A percentile compares a stretch with the other conserved stretches of the same genome.
Conservation (phyloP, 805 yeast species). For the Candida arabinofermentans region DNA sequence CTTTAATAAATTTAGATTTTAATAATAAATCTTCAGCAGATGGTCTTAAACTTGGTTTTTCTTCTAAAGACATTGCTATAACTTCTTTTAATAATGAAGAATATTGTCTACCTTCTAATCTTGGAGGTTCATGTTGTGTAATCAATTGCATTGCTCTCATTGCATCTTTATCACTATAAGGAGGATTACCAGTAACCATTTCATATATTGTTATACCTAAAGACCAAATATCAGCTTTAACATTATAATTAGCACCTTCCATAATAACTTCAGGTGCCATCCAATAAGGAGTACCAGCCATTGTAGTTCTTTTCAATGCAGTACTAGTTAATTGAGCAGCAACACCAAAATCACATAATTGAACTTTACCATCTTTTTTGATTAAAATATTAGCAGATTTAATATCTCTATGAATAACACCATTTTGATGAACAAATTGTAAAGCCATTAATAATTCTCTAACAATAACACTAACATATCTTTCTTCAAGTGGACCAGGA, state of each 20-base stretch:
- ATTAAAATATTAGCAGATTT: conserved; percentile 95
- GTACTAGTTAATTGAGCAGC: conserved; percentile 87
- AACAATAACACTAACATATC: conserved; percentile 74
- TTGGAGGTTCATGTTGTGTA: conserved; percentile 89
- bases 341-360: conserved; percentile 96
- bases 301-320: conserved; percentile 78
- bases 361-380: conserved; percentile 78
- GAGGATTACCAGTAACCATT: conserved; percentile 96
- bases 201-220: conserved; percentile 92
- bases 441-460: conserved; percentile 80
- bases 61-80: conserved; percentile 89
- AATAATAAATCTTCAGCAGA: conserved; percentile 72
- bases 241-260: conserved; percentile 84
- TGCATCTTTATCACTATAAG: conserved; percentile 93
- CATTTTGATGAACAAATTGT: conserved; percentile 76
- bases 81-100: conserved; percentile 76
- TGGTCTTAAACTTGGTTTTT: conserved; percentile 84
- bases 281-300: conserved; percentile 97
- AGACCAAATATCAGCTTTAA: conserved; percentile 97
- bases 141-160: conserved; percentile 91
- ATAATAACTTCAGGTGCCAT: conserved; percentile 98
- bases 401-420: conserved; percentile 93
- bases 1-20: conserved; percentile 67
- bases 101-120: conserved; percentile 87
- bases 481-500: conserved; percentile 87